A percentile compares a stretch with the other conserved stretches of the same genome.
Conservation (phyloP, 805 yeast genomes). For the Komagataella pastoris region DNA sequence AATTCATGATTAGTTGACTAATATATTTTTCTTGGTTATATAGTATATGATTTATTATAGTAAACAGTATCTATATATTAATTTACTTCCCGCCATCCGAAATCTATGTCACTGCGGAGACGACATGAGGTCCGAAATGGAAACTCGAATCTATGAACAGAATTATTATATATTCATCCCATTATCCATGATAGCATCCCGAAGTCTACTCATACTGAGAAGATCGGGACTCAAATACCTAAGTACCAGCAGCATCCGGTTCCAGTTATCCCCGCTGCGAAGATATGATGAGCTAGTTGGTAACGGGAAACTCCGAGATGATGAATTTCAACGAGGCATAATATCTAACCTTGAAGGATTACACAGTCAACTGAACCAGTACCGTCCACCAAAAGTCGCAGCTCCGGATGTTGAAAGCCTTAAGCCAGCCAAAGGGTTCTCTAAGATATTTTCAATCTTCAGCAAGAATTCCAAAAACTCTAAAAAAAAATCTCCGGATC, state of each 20-base stretch:
- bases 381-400: conserved; percentile 48
- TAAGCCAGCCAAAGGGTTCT: conserved; percentile 33
- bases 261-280: conserved; percentile 13
- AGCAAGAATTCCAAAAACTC: conserved; percentile 2
- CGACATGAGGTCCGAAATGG: background rate
- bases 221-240: background rate
- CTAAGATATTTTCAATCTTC: conserved; percentile 20
- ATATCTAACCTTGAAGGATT: conserved; percentile 47
- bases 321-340: conserved; percentile 68
- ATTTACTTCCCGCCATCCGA: background rate
- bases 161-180: background rate
- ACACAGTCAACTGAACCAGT: conserved; percentile 37
- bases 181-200: background rate
- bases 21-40: background rate
- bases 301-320: conserved; percentile 47
- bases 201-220: background rate
- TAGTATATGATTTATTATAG: background rate
- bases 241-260: background rate
- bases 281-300: conserved; percentile 15
- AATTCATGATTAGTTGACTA: background rate
- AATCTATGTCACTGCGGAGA: background rate
- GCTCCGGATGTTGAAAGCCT: conserved; percentile 38
- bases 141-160: background rate
- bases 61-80: background rate
- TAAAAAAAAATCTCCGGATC: conserved; percentile 2